Base-by-base conservation (phyloP, 129 eudicot genomes). In the Logfia minima region DNA sequence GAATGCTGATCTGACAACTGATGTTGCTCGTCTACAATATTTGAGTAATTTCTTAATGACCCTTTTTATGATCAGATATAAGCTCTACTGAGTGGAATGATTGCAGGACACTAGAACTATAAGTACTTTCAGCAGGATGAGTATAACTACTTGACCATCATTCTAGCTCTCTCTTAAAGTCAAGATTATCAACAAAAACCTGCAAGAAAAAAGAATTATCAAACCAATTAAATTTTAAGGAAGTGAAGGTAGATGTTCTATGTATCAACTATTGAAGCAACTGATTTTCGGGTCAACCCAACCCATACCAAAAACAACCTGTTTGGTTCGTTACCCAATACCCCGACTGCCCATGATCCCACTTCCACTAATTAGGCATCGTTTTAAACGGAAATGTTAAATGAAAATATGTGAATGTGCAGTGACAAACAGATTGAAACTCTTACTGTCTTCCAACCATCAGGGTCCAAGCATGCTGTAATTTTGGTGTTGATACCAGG, bases 361-460 rank as follows among this genome's bases (percentile, higher is more conserved):
- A 60, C 66, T 23, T 13, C 26, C 3, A 60, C 18, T 21, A 60
- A 60, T 18, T 60, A 59, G 14, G 16, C 16, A 59, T 3, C 21
- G 8, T 19, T 19, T 1, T 6, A 18, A 55, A 18, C 23, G 4
- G 21, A 18, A 53, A 58, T 18, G 28, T n/a, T 58, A 19, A 58
- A 58, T 21, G 28, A 28, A 58, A 58, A 58, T 18, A 22, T 58
- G 65, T 48, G 55, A 48, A 48, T 48, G 55, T 48, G 55, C 18
- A 48, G 17, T 14, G 55, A 48, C n/a, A 66, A 35, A 3, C 2
- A 66, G 7, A 63, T 63, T 63, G 35, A 9, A 66, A 32, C 45
- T 6, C 74, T 82, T 88, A 93, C 98, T 75, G 97, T 73, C 69
- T 90, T 87, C 97, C 97, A 93, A 75, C 98, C 97, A 91, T 93